These are phyloP conservation scores for Ogataea pignaliae DNA, from an alignment of 805 yeast species.

Conservation along the genomic window DNA sequence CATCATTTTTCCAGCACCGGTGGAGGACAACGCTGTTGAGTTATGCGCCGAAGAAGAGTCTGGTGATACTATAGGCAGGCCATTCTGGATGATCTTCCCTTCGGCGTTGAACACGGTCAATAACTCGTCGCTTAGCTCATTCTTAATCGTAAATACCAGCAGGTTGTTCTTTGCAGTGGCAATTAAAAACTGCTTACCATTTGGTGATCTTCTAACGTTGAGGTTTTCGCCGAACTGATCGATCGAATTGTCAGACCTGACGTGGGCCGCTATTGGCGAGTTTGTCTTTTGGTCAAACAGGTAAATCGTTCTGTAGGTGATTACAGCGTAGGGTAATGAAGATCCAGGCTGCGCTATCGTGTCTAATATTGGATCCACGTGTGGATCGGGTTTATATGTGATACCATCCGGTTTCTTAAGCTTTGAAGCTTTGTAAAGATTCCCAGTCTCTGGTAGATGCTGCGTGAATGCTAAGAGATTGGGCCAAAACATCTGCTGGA, in stretches of 20 bases:
- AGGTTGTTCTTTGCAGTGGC: conserved; percentile 36
- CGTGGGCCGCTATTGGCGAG: conserved; percentile 45
- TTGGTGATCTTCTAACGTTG: conserved; percentile 32
- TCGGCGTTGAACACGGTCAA: conserved; percentile 26
- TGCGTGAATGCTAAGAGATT: conserved; percentile 20
- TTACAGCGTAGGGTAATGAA: conserved; percentile 26
- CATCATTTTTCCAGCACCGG: conserved; percentile 14
- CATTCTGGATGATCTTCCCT: conserved; percentile 32
- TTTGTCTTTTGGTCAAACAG: conserved; percentile 38
- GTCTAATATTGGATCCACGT: conserved; percentile 32
- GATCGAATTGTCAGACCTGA: conserved; percentile 40
- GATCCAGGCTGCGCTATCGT: conserved; percentile 15
- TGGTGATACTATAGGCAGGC: conserved; percentile 22
- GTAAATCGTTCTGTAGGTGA: conserved; percentile 36
- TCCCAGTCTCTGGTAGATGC: conserved; percentile 24
- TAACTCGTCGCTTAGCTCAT: conserved; percentile 27
- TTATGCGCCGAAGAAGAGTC: conserved; percentile 2
- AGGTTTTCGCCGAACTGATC: conserved; percentile 44
- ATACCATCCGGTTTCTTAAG: conserved; percentile 6
- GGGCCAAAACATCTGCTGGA: conserved; percentile 30
- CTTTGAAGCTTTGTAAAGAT: conserved; percentile 10
- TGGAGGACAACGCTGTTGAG: neutral
- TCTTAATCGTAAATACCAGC: conserved; percentile 38
- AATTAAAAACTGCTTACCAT: conserved; percentile 36
- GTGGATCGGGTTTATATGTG: conserved; percentile 21